These are phyloP conservation scores for Blastomyces gilchristii DNA, from an alignment of 2,329 filamentous ascomycete genomes.

Conservation along the genomic window DNA sequence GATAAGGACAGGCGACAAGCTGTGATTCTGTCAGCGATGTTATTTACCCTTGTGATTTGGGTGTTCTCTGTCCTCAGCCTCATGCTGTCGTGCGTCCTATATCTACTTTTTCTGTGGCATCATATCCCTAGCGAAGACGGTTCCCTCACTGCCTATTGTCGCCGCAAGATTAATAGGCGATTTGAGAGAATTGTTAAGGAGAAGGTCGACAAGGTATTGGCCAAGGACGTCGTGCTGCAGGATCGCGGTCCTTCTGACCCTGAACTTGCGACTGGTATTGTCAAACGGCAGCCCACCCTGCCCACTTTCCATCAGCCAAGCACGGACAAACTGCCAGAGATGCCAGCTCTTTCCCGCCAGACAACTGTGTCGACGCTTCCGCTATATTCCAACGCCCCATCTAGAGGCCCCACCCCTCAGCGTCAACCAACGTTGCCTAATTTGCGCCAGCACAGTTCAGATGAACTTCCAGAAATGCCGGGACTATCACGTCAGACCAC, in stretches of 20 bases:
- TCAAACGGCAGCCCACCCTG: conserved; percentile 45
- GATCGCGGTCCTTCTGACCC: conserved; percentile 43
- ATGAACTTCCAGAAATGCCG: conserved; percentile 42
- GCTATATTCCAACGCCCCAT: conserved; percentile 51
- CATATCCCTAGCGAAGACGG: conserved; percentile 78
- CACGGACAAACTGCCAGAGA: conserved; percentile 30
- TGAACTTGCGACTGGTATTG: conserved; percentile 18
- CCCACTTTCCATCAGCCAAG: conserved; percentile 41
- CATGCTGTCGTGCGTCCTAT: conserved; percentile 64
- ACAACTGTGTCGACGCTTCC: conserved; percentile 55
- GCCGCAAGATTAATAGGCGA: conserved; percentile 79
- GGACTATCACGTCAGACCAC: conserved; percentile 51
- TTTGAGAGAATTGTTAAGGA: conserved; percentile 72
- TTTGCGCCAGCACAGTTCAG: conserved; percentile 24
- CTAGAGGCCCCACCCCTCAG: conserved; percentile 31
- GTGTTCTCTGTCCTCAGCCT: conserved; percentile 65
- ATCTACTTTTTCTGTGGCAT: conserved; percentile 82
- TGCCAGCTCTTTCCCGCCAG: conserved; percentile 50
- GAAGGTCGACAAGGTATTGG: conserved; percentile 82
- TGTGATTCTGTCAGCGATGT: conserved; percentile 77
- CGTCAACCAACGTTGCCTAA: conserved; percentile 52
- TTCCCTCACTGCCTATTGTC: conserved; percentile 73
- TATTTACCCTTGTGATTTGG: conserved; percentile 87
- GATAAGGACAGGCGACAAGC: conserved; percentile 66
- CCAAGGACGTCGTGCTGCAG: conserved; percentile 55